These are phyloP conservation scores for Plasmodium coatneyi DNA, from an alignment of 169 alveolate genomes.

Conservation along the genomic window DNA sequence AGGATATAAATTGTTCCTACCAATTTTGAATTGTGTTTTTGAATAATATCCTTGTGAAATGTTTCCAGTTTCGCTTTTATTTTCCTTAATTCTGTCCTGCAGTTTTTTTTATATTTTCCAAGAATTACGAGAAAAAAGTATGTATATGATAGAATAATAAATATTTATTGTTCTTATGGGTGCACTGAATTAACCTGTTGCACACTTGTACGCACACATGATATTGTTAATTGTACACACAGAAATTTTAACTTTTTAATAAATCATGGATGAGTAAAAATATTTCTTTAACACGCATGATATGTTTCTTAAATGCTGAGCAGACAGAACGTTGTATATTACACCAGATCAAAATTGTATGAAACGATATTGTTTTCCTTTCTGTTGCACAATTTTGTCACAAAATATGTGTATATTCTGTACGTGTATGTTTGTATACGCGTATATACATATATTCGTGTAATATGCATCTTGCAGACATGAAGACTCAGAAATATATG, in stretches of 20 bases:
- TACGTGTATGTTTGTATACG: neutral
- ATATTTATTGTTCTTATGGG: conserved; percentile 50
- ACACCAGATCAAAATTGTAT: conserved; percentile 32
- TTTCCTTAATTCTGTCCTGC: conserved; percentile 13
- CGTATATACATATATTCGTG: conserved; percentile 5
- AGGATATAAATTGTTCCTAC: conserved; percentile 8
- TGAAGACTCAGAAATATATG: conserved; percentile 12
- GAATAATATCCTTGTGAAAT: conserved; percentile 10
- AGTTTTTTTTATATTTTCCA: conserved; percentile 6
- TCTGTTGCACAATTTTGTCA: conserved; percentile 32
- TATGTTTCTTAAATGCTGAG: conserved; percentile 21
- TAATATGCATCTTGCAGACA: conserved; percentile 42
- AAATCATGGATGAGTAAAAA: conserved; percentile 20
- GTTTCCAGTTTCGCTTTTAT: conserved; percentile 3
- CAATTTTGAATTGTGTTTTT: conserved; percentile 28
- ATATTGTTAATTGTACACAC: conserved; percentile 41
- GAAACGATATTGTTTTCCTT: conserved; percentile 30
- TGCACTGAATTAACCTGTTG: conserved; percentile 70
- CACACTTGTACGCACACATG: conserved; percentile 69
- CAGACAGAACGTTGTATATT: conserved; percentile 19
- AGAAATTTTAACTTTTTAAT: conserved; percentile 30
- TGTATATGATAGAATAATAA: conserved; percentile 9
- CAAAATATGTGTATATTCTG: neutral
- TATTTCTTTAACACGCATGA: conserved; percentile 45
- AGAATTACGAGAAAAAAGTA: conserved; percentile 9